A percentile compares a stretch with the other conserved stretches of the same genome.
phyloP scores from a whole-genome alignment of 73 alveolate species.

The Effrenium voratum region DNA sequence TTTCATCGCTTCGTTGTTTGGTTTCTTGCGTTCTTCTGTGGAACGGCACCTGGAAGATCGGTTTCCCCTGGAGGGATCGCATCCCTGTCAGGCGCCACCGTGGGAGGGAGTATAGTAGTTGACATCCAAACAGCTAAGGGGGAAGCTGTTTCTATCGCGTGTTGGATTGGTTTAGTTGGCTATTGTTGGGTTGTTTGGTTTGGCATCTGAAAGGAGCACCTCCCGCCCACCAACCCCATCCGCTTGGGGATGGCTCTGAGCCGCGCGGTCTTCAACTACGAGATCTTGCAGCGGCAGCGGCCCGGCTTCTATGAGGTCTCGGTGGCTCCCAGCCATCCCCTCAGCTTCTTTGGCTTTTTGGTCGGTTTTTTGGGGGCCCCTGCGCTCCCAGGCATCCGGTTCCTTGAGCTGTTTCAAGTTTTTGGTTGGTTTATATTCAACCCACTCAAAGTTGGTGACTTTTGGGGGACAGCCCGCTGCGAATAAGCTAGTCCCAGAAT shows the following conservation, averaged over 20 bases:
- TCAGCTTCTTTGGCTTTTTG: no score
- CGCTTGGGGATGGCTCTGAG: constrained; percentile 78
- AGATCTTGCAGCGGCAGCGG: neutral
- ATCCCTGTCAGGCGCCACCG: no score
- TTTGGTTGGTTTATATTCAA: no score
- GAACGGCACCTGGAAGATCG: no score
- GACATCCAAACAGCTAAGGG: neutral
- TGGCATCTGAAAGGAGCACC: neutral
- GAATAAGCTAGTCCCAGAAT: no score
- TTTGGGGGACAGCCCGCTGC: no score
- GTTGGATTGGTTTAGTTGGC: neutral
- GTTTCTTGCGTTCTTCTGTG: neutral
- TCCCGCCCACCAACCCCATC: constrained; percentile 54
- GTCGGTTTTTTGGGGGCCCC: no score
- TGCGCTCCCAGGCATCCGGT: no score
- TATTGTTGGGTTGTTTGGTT: neutral
- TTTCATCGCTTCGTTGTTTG: neutral
- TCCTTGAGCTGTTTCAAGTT: no score
- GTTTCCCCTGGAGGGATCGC: no score
- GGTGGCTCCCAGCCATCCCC: no score
- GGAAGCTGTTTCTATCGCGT: neutral
- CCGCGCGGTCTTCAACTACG: constrained; percentile 58
- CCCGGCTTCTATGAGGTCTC: neutral
- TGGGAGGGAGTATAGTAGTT: neutral
- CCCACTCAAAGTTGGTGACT: no score